Evolutionary conservation across 306 rosid species (phyloP).

Genomic region (Corylus americana): DNA sequence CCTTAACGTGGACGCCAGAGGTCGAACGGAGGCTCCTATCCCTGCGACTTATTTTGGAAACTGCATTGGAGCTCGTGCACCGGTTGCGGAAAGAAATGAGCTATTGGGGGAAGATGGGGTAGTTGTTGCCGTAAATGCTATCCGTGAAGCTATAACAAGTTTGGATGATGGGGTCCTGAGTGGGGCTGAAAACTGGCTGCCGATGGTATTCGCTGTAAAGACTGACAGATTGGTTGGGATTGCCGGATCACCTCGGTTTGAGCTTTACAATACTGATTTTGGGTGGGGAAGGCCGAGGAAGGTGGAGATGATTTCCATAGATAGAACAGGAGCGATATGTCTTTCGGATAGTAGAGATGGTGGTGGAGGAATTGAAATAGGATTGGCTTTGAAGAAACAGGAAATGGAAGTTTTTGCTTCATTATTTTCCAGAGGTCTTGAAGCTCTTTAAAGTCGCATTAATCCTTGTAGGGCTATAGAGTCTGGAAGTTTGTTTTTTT

Average conservation of each 20-base stretch:
- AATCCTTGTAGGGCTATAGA: no score
- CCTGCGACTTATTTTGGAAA: conserved; percentile 47
- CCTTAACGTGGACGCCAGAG: conserved; percentile 30
- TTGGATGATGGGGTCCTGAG: conserved; percentile 24
- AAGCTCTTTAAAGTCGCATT: neutral
- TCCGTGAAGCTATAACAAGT: conserved; percentile 13
- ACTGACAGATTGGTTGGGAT: neutral
- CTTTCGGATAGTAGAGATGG: conserved; percentile 36
- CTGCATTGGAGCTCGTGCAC: conserved; percentile 13
- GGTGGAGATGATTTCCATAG: conserved; percentile 23
- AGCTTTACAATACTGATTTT: conserved; percentile 33
- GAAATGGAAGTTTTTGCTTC: conserved; percentile 23
- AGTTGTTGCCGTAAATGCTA: conserved; percentile 4
- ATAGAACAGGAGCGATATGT: conserved; percentile 27
- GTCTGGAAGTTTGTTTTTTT: no score
- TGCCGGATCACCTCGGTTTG: conserved; percentile 37
- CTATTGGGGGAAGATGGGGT: conserved; percentile 26
- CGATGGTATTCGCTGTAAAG: neutral
- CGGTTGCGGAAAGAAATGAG: neutral
- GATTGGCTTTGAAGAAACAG: conserved; percentile 10
- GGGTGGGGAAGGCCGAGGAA: conserved; percentile 52
- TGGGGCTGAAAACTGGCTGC: conserved; percentile 14
- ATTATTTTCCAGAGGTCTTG: conserved; percentile 21
- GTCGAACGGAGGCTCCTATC: conserved; percentile 29
- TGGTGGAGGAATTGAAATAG: conserved; percentile 34